Evolutionary conservation across 1,284 basidiomycete genomes (phyloP), one percentile per base, ranked within the genome.

Genomic region (Malassezia psittaci): DNA sequence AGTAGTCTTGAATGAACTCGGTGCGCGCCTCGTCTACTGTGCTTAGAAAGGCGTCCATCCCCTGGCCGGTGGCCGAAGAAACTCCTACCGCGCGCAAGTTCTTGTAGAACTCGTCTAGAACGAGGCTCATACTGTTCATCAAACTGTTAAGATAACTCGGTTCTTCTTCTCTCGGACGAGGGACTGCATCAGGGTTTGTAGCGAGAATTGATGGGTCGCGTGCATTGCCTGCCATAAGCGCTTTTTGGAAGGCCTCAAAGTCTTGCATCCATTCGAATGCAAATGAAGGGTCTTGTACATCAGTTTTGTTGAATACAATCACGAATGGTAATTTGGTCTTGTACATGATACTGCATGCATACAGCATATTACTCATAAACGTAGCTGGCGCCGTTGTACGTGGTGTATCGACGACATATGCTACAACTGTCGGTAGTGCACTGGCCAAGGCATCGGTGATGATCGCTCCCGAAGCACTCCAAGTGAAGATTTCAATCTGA

Each of bases 301-400:
- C 94, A 5, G 85, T 94, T 79, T 99, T 99, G 80, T 99, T 99
- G 79, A 99, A 99, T 9, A 98, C 93, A 35, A 98, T 80, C 63
- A 99, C 85, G 77, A 99, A 96, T 0, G 94, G 94, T 0, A 98
- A 80, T 62, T 90, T 88, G 3, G 91, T 96, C 78, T 99, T 99
- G 81, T 99, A 99, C 24, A 99, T 79, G 64, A 99, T 98, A 63
- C 90, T 93, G 81, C 94, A 99, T 0, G 94, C 94, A 71, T 98
- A 98, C 48, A 99, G 81, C 94, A 99, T 99, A 77, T 99, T 99
- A 51, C 86, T 90, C 94, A 98, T 99, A 77, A 99, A 99, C 0
- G 94, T 99, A 6, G 93, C 90, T 0, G 94, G 94, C 0, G 90
- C 85, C 0, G 86, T 86, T 10, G 90, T 93, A 55, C 94, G 82